Conservation (phyloP, 2,329 filamentous ascomycete genomes). For the Stachybotrys echinatus region DNA sequence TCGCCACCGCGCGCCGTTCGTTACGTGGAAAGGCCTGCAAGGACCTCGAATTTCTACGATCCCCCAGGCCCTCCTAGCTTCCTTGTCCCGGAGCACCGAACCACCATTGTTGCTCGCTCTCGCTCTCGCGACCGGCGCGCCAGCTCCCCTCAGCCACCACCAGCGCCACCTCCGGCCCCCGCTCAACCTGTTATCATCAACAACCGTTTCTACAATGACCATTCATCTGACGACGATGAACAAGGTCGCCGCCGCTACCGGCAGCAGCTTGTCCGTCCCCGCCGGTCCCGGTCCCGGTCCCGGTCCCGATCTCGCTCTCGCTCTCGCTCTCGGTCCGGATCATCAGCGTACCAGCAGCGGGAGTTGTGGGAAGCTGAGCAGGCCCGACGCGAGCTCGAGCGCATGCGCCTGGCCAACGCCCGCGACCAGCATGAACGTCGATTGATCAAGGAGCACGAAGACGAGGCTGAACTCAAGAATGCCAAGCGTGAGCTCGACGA, state of each 20-base stretch:
- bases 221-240: slow-evolving; percentile 34
- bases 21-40: slow-evolving; percentile 38
- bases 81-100: slow-evolving; percentile 40
- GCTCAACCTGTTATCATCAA: slow-evolving; percentile 50
- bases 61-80: slow-evolving; percentile 31
- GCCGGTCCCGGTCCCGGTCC: slow-evolving; percentile 19
- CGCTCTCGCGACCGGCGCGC: slow-evolving; percentile 42
- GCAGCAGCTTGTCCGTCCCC: slow-evolving; percentile 19
- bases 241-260: slow-evolving; percentile 22
- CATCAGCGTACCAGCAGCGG: slow-evolving; percentile 33
- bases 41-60: slow-evolving; percentile 34
- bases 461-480: slow-evolving; percentile 44
- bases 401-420: slow-evolving; percentile 35
- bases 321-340: slow-evolving; percentile 29
- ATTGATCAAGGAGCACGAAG: slow-evolving; percentile 32
- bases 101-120: slow-evolving; percentile 37
- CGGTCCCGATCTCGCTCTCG: slow-evolving; percentile 21
- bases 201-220: slow-evolving; percentile 47
- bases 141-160: slow-evolving; percentile 27
- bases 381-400: slow-evolving; percentile 37
- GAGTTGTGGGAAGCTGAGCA: slow-evolving; percentile 36
- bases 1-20: slow-evolving; percentile 36
- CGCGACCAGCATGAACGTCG: slow-evolving; percentile 31
- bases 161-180: slow-evolving; percentile 18
- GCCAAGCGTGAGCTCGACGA: slow-evolving; percentile 43